phyloP scores from a whole-genome alignment of 257 asterid species.

The Fraxinus quadrangulata region DNA sequence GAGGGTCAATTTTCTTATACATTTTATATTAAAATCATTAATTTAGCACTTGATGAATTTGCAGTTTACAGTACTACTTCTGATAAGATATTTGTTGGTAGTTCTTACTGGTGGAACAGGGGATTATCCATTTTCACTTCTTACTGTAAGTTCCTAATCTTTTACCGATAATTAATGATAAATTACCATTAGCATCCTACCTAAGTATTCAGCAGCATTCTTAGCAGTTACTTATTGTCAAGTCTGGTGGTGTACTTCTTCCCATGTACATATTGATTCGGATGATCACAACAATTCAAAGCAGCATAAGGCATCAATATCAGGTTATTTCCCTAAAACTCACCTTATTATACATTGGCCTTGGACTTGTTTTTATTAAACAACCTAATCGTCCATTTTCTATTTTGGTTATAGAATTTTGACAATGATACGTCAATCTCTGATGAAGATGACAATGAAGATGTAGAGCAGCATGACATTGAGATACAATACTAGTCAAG shows the following conservation, averaged over 20 bases:
- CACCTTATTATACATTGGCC: neutral
- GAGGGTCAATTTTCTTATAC: neutral
- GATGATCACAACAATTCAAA: constrained; percentile 53
- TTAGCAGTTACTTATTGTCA: constrained; percentile 58
- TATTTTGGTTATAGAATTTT: constrained; percentile 26
- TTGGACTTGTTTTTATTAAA: neutral
- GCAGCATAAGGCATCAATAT: constrained; percentile 40
- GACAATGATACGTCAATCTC: constrained; percentile 25
- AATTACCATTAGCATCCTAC: neutral
- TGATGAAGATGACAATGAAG: constrained; percentile 35
- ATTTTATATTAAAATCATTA: no score
- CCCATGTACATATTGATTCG: constrained; percentile 78
- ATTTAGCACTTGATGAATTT: neutral
- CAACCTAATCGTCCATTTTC: neutral
- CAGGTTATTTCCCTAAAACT: constrained; percentile 27
- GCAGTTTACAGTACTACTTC: constrained; percentile 55
- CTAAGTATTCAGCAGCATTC: neutral
- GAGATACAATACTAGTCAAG: constrained; percentile 24
- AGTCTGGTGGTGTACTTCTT: constrained; percentile 65
- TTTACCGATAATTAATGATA: neutral
- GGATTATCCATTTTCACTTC: constrained; percentile 70
- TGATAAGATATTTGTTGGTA: constrained; percentile 53
- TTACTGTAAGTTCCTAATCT: constrained; percentile 56
- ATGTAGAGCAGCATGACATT: constrained; percentile 16
- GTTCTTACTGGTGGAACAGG: constrained; percentile 51